Percentiles rank a stretch among this genome's conserved stretches.
Evolutionary conservation across 352 stramenopile genomes (phyloP).

Genomic region (Hyaloperonospora brassicae): DNA sequence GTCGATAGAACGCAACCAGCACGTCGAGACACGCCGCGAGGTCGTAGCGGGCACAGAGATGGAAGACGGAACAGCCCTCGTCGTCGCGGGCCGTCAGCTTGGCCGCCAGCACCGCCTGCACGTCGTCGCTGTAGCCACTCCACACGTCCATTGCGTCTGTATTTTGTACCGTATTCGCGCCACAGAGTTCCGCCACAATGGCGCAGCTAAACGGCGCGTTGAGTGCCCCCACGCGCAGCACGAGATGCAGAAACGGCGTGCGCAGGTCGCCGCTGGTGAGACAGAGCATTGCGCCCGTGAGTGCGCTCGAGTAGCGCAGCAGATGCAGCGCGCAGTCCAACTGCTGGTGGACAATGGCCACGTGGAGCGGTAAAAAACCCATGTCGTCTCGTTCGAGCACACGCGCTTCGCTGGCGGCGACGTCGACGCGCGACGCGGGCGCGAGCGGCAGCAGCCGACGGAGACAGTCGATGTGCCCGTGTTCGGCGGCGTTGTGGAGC

Average conservation of each 20-base stretch:
- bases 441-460: slow-evolving; percentile 36
- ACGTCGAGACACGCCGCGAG: slow-evolving; percentile 38
- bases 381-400: slow-evolving; percentile 79
- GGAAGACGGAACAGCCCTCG: slow-evolving; percentile 71
- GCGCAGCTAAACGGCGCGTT: slow-evolving; percentile 34
- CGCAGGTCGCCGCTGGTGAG: slow-evolving; percentile 54
- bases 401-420: slow-evolving; percentile 43
- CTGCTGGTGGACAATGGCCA: slow-evolving; percentile 56
- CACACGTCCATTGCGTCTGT: background rate
- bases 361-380: slow-evolving; percentile 73
- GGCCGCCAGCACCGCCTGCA: slow-evolving; percentile 44
- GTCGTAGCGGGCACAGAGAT: slow-evolving; percentile 66
- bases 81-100: slow-evolving; percentile 51
- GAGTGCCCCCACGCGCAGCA: slow-evolving; percentile 57
- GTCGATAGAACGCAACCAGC: slow-evolving; percentile 38
- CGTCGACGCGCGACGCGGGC: slow-evolving; percentile 16
- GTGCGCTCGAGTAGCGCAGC: slow-evolving; percentile 53
- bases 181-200: no score
- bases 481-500: slow-evolving; percentile 56
- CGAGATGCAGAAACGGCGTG: slow-evolving; percentile 61
- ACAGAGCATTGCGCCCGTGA: slow-evolving; percentile 57
- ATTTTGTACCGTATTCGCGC: slow-evolving; percentile 31
- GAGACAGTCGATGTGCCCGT: slow-evolving; percentile 41
- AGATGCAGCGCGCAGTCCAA: slow-evolving; percentile 36
- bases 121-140: slow-evolving; percentile 25